Percentiles rank a stretch among this genome's conserved stretches.
These are phyloP conservation scores for Amphirosellinia nigrospora DNA, from an alignment of 495 filamentous ascomycete species.

Conservation along the genomic window DNA sequence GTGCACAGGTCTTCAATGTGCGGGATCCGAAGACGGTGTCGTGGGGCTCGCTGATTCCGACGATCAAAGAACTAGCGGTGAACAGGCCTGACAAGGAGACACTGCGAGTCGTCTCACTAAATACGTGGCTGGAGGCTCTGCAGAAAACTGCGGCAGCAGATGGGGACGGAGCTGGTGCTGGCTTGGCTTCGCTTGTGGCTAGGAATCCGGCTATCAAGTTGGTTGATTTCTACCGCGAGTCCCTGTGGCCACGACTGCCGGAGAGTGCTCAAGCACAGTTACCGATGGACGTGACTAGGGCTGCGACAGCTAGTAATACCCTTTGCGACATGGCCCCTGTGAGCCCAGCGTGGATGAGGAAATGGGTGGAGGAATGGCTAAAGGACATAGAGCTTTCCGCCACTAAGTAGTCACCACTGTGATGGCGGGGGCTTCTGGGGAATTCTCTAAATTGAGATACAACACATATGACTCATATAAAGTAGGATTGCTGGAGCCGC, in stretches of 20 bases:
- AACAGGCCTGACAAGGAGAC: not conserved
- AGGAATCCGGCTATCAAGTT: slow-evolving; percentile 18
- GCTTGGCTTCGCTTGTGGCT: slow-evolving; percentile 12
- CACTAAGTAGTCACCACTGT: too few species aligned
- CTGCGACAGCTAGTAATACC: slow-evolving; percentile 21
- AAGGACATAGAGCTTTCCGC: too few species aligned
- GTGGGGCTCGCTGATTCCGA: slow-evolving; percentile 1
- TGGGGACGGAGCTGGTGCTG: not conserved
- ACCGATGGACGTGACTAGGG: slow-evolving; percentile 18
- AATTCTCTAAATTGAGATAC: too few species aligned
- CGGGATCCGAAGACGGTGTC: slow-evolving; percentile 4
- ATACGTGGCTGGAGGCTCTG: not conserved
- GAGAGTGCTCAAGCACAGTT: not conserved
- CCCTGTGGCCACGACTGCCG: slow-evolving; percentile 17
- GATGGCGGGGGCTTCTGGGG: too few species aligned
- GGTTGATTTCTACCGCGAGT: slow-evolving; percentile 19
- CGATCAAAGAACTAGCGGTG: not conserved
- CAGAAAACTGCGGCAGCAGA: slow-evolving; percentile 12
- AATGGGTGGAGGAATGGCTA: slow-evolving; percentile 37
- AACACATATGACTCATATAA: too few species aligned
- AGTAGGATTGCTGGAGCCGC: too few species aligned
- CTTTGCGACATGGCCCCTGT: slow-evolving; percentile 28
- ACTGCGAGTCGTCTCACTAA: not conserved
- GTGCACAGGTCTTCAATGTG: slow-evolving; percentile 23
- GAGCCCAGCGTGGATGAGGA: slow-evolving; percentile 23